phyloP scores from a whole-genome alignment of 805 yeast genomes.

The Wickerhamia fluorescens region DNA sequence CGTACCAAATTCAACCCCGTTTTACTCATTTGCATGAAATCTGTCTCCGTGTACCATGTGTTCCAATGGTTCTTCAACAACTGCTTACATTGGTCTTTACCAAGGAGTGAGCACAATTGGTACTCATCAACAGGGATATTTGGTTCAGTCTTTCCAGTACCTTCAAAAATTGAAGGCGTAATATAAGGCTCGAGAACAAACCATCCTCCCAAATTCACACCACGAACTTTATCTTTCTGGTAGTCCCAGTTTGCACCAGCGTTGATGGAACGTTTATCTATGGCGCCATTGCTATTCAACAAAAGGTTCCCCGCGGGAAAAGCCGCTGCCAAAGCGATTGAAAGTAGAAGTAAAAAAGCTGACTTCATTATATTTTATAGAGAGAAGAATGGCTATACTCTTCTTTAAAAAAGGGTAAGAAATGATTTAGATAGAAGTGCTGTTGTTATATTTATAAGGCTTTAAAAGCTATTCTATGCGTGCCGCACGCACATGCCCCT shows the following conservation, averaged over 20 bases:
- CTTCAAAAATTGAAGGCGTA: constrained; percentile 66
- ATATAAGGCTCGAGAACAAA: constrained; percentile 81
- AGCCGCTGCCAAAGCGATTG: no score
- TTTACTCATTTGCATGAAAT: constrained; percentile 51
- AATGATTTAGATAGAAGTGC: no score
- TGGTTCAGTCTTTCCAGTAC: constrained; percentile 13
- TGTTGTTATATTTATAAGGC: no score
- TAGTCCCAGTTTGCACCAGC: constrained; percentile 26
- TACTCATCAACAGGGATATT: constrained; percentile 78
- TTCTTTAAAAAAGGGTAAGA: no score
- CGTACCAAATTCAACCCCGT: constrained; percentile 79
- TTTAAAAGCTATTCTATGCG: no score
- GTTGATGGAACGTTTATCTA: no score
- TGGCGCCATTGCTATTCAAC: no score
- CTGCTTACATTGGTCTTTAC: constrained; percentile 46
- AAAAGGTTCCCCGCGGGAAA: no score
- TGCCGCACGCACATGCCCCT: no score
- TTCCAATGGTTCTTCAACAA: constrained; percentile 68
- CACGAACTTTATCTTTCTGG: constrained; percentile 37
- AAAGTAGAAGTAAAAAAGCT: no score
- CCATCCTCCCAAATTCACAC: constrained; percentile 90
- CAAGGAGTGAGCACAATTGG: constrained; percentile 55
- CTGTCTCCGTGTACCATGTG: constrained; percentile 67
- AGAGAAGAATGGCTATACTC: no score
- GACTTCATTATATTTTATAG: no score